These are phyloP conservation scores for Aspergillus quadrilineatus DNA, from an alignment of 2,329 filamentous ascomycete species.

Conservation along the genomic window DNA sequence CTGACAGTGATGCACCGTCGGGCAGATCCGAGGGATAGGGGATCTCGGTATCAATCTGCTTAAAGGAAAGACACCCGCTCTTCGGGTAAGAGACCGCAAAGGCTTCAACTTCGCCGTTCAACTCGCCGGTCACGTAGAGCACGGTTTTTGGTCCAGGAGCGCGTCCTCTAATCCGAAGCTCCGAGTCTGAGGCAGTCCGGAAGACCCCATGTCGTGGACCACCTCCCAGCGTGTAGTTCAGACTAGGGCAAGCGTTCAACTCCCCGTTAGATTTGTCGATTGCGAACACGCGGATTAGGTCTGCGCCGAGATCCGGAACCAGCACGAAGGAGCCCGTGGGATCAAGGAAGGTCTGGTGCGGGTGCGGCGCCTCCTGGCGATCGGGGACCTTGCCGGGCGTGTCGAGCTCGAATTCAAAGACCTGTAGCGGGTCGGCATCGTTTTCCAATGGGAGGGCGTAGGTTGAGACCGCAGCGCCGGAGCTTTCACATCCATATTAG, in stretches of 20 bases:
- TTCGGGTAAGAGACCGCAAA: constrained; percentile 41
- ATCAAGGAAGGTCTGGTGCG: constrained; percentile 65
- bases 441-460: constrained; percentile 29
- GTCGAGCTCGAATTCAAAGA: constrained; percentile 42
- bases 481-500: constrained; percentile 18
- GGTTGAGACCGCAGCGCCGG: constrained; percentile 34
- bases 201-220: constrained; percentile 69
- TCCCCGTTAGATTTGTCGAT: constrained; percentile 49
- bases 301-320: constrained; percentile 65
- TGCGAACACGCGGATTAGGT: constrained; percentile 60
- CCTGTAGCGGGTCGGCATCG: constrained; percentile 31
- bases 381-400: constrained; percentile 42
- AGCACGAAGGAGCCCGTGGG: constrained; percentile 64
- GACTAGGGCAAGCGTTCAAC: constrained; percentile 47
- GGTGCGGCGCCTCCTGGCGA: constrained; percentile 58
- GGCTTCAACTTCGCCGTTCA: constrained; percentile 53
- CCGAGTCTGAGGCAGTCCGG: constrained; percentile 28
- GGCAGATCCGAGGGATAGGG: constrained; percentile 32
- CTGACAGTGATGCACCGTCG: constrained; percentile 27
- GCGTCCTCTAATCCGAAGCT: constrained; percentile 1
- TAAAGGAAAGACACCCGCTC: constrained; percentile 29
- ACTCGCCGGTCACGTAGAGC: constrained; percentile 57
- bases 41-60: constrained; percentile 24
- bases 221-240: constrained; percentile 49
- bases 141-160: constrained; percentile 1